Conservation (phyloP, 345 rosid genomes). For the Brassica rapa region DNA sequence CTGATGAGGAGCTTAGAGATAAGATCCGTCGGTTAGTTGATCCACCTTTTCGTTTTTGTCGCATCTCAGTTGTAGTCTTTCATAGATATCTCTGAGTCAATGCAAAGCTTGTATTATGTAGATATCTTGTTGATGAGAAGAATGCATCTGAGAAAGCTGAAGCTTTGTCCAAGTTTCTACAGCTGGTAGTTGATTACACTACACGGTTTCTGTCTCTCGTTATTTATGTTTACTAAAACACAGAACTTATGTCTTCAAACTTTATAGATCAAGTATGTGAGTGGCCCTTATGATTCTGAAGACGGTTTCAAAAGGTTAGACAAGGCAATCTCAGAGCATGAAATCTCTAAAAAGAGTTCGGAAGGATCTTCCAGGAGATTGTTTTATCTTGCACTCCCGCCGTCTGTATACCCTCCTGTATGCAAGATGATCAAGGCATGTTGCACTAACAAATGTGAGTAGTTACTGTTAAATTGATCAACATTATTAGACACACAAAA, state of each 20-base stretch:
- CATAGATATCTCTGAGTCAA: not conserved
- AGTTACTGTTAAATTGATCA: not conserved
- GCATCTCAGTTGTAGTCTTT: not conserved
- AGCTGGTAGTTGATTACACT: constrained; percentile 48
- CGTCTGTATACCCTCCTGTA: constrained; percentile 92
- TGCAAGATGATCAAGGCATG: constrained; percentile 81
- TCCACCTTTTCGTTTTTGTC: not conserved
- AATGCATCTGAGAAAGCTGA: constrained; percentile 47
- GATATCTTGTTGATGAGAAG: constrained; percentile 68
- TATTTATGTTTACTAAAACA: not conserved
- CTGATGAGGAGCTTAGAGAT: constrained; percentile 78
- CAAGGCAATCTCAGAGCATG: constrained; percentile 71
- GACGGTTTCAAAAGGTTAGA: constrained; percentile 82
- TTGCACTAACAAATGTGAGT: constrained; percentile 91
- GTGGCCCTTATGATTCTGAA: constrained; percentile 79
- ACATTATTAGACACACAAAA: not conserved
- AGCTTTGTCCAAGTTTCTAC: constrained; percentile 63
- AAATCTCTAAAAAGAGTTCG: constrained; percentile 56
- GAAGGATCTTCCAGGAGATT: constrained; percentile 86
- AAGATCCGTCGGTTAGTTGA: constrained; percentile 64
- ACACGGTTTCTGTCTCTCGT: too few relatives aligned
- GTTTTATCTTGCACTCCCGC: constrained; percentile 95
- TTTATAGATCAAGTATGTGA: constrained; percentile 83
- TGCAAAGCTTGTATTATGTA: constrained; percentile 34
- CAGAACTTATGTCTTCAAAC: not conserved